A percentile compares a stretch with the other conserved stretches of the same genome.
Conservation (phyloP, 345 rosid genomes). For the Psidium guajava region DNA sequence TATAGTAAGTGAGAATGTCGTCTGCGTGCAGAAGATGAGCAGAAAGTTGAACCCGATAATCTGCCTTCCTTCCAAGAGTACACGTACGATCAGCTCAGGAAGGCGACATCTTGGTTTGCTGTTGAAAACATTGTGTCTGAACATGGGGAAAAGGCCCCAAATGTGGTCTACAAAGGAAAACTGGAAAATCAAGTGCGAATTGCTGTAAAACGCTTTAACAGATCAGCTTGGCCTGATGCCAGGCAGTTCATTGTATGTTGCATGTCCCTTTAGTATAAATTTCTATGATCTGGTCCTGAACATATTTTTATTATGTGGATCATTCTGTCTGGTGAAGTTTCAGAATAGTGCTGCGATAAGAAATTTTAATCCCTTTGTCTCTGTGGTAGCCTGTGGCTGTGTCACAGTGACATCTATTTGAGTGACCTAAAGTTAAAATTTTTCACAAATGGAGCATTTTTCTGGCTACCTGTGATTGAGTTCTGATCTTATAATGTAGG, state of each 20-base stretch:
- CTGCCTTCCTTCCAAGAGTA: conserved; percentile 17
- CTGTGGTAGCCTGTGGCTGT: neutral
- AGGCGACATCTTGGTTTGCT: conserved; percentile 35
- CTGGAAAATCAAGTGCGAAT: conserved; percentile 26
- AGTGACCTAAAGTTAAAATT: neutral
- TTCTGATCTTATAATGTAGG: conserved; percentile 9
- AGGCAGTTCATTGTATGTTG: conserved; percentile 26
- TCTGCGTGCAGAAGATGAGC: conserved; percentile 2
- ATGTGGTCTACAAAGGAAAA: conserved; percentile 35
- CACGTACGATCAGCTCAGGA: conserved; percentile 21
- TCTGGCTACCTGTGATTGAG: neutral
- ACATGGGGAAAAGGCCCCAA: conserved; percentile 38
- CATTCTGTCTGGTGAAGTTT: neutral
- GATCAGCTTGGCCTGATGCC: conserved; percentile 35
- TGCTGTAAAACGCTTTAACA: conserved; percentile 30
- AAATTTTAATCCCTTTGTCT: neutral
- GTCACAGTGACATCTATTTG: neutral
- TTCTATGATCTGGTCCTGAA: neutral
- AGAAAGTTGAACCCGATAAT: neutral
- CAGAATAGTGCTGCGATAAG: neutral
- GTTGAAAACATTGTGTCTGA: conserved; percentile 36
- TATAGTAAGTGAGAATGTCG: neutral
- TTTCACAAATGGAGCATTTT: neutral
- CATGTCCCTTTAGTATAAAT: neutral
- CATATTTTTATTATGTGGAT: neutral